Conservation (phyloP, 306 rosid species). For the Datisca glomerata region DNA sequence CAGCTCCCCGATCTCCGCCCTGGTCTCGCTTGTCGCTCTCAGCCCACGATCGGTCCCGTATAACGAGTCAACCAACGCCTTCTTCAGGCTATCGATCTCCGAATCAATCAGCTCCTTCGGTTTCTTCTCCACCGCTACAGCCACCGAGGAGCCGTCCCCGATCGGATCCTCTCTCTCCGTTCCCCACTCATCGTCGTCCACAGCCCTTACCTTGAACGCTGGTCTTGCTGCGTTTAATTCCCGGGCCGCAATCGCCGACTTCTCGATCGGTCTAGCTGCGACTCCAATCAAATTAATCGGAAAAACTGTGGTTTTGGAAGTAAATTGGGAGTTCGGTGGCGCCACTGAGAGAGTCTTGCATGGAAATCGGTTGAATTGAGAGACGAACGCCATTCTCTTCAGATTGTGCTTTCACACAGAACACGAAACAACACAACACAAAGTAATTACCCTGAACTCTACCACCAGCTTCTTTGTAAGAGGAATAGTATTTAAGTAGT, state of each 20-base stretch:
- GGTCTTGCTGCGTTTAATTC: slow-evolving; percentile 9
- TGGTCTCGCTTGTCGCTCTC: slow-evolving; percentile 57
- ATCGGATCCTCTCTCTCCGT: slow-evolving; percentile 23
- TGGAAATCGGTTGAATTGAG: slow-evolving; percentile 32
- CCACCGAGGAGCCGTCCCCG: slow-evolving; percentile 10
- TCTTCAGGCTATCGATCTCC: slow-evolving; percentile 50
- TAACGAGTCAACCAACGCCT: slow-evolving; percentile 59
- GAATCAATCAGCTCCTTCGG: slow-evolving; percentile 22
- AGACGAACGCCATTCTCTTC: slow-evolving; percentile 42
- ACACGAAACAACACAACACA: no score
- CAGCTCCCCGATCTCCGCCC: slow-evolving; percentile 87
- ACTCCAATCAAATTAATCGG: slow-evolving; percentile 20
- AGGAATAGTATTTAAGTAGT: no score
- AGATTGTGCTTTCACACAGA: no score
- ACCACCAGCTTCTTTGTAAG: no score
- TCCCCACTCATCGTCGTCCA: slow-evolving; percentile 40
- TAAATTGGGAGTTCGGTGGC: slow-evolving; percentile 13
- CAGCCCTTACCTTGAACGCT: slow-evolving; percentile 19
- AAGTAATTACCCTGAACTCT: no score
- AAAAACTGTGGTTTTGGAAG: slow-evolving; percentile 21
- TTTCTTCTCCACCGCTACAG: slow-evolving; percentile 25
- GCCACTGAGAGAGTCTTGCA: slow-evolving; percentile 26
- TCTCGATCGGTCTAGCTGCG: slow-evolving; percentile 13
- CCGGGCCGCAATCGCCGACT: slow-evolving; percentile 9
- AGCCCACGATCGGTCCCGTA: slow-evolving; percentile 79